Percentiles rank a stretch among this genome's conserved stretches.
Evolutionary conservation across 2,329 filamentous ascomycete species (phyloP).

Genomic region (Trichophyton equinum): DNA sequence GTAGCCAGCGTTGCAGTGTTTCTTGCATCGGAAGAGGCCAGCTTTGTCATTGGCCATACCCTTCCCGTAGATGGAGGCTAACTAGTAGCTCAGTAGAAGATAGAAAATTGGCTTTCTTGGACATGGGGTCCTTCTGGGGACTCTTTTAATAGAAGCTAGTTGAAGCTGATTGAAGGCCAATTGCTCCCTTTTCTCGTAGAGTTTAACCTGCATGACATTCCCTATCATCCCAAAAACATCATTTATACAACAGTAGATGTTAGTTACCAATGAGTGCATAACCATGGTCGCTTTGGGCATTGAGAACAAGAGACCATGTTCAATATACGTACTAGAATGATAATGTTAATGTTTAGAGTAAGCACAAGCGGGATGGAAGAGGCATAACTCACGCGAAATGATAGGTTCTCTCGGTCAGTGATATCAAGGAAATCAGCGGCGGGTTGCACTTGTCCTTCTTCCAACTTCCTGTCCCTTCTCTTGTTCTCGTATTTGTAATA

Average conservation of each 20-base stretch:
- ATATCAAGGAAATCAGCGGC: conserved; percentile 50
- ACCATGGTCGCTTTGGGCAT: too few species aligned
- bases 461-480: conserved; percentile 40
- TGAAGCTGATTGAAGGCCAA: too few species aligned
- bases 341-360: conserved; percentile 22
- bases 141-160: not conserved
- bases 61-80: conserved; percentile 38
- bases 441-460: conserved; percentile 30
- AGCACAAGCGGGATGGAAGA: conserved; percentile 43
- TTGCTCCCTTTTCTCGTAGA: too few species aligned
- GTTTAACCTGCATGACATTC: too few species aligned
- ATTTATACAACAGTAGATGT: too few species aligned
- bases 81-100: conserved; percentile 17
- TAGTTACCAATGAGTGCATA: too few species aligned
- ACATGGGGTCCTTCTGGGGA: not conserved
- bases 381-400: conserved; percentile 14
- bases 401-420: conserved; percentile 48
- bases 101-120: not conserved
- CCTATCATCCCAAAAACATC: too few species aligned
- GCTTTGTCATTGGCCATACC: conserved; percentile 35
- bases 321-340: not conserved
- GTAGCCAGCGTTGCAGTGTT: conserved; percentile 33
- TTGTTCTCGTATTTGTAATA: conserved; percentile 48
- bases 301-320: not conserved
- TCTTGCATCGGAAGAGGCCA: conserved; percentile 36